Conservation (phyloP, 495 filamentous ascomycete genomes). For the Aspergillus haitiensis region DNA sequence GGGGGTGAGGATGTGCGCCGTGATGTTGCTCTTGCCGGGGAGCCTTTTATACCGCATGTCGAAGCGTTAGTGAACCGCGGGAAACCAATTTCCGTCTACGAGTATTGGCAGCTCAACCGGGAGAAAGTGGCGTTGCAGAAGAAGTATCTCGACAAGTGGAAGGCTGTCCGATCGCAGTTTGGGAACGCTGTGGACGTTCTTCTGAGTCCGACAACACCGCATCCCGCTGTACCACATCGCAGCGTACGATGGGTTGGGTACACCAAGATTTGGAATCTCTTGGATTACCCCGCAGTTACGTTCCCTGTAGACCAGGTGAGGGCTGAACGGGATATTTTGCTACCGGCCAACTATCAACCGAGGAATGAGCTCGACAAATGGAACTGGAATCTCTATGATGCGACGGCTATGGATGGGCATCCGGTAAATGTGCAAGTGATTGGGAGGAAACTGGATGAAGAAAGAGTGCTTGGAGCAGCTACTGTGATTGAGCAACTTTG, state of each 20-base stretch:
- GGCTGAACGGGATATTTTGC: slow-evolving; percentile 46
- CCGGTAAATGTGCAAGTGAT: slow-evolving; percentile 56
- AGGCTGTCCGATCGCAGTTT: slow-evolving; percentile 42
- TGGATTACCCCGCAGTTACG: slow-evolving; percentile 61
- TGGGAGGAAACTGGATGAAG: slow-evolving; percentile 54
- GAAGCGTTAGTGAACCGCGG: slow-evolving; percentile 46
- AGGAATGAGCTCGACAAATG: slow-evolving; percentile 52
- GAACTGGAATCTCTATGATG: slow-evolving; percentile 51
- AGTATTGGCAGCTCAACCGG: slow-evolving; percentile 58
- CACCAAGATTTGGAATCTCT: slow-evolving; percentile 67
- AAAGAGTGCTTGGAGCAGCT: slow-evolving; percentile 51
- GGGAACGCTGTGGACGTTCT: slow-evolving; percentile 61
- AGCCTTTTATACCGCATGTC: slow-evolving; percentile 57
- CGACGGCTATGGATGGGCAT: slow-evolving; percentile 40
- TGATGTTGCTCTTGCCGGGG: slow-evolving; percentile 47
- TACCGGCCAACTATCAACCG: slow-evolving; percentile 46
- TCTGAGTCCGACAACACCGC: slow-evolving; percentile 53
- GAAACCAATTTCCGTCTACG: slow-evolving; percentile 52
- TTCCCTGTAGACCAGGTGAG: slow-evolving; percentile 55
- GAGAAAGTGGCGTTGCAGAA: slow-evolving; percentile 53
- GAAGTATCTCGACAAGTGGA: slow-evolving; percentile 59
- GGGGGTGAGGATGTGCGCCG: slow-evolving; percentile 56
- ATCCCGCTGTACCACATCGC: slow-evolving; percentile 49
- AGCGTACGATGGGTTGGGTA: slow-evolving; percentile 56
- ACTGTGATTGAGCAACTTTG: slow-evolving; percentile 42